Evolutionary conservation across 2,329 filamentous ascomycete genomes (phyloP).

Genomic region (Westerdykella aurantiaca): DNA sequence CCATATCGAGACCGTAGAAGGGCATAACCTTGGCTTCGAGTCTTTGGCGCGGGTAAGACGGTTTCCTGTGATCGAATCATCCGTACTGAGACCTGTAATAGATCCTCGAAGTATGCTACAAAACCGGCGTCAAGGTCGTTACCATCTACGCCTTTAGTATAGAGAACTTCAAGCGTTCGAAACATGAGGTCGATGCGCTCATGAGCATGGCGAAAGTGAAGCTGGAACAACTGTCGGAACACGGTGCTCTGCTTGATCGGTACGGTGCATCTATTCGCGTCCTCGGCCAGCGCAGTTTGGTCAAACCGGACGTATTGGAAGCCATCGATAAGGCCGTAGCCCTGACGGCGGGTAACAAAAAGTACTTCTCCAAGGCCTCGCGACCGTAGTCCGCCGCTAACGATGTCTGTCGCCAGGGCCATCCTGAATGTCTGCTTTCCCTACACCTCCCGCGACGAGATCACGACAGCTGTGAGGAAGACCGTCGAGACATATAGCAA

Average conservation of each 20-base stretch:
- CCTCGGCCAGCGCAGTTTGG: conserved; percentile 74
- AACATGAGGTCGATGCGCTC: conserved; percentile 91
- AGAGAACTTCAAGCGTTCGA: conserved; percentile 96
- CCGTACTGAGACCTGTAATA: conserved; percentile 8
- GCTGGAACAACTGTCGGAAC: conserved; percentile 81
- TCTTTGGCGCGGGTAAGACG: conserved; percentile 71
- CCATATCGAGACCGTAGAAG: conserved; percentile 93
- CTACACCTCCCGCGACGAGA: conserved; percentile 93
- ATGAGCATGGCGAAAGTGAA: conserved; percentile 99
- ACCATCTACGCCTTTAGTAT: conserved; percentile 99
- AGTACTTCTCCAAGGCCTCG: conserved; percentile 46
- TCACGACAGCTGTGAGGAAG: conserved; percentile 79
- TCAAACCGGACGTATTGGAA: conserved; percentile 81
- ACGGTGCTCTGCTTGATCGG: conserved; percentile 85
- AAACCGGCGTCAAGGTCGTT: conserved; percentile 90
- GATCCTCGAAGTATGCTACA: conserved; percentile 98
- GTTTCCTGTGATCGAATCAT: conserved; percentile 2
- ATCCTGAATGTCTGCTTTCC: conserved; percentile 95
- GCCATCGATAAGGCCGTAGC: conserved; percentile 82
- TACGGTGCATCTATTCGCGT: conserved; percentile 86
- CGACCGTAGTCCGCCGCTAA: neutral
- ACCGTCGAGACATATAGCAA: conserved; percentile 83
- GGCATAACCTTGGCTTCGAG: conserved; percentile 93
- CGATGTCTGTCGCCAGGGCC: conserved; percentile 39
- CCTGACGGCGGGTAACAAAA: conserved; percentile 80